Percentiles rank a stretch among this genome's conserved stretches.
These are phyloP conservation scores for Ascochyta viciae-villosae DNA, from an alignment of 2,329 filamentous ascomycete species.

Conservation along the genomic window DNA sequence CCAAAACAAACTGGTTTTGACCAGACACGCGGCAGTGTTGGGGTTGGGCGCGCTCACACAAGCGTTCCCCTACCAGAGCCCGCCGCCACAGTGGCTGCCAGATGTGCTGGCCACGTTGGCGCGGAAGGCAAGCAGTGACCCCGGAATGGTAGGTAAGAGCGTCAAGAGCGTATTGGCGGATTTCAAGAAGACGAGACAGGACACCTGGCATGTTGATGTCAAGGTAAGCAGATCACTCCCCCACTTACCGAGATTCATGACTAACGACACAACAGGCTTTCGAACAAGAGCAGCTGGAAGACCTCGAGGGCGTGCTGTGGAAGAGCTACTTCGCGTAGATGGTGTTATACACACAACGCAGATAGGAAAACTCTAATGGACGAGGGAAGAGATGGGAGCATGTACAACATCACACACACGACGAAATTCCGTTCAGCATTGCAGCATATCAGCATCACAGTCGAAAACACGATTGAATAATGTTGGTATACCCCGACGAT, in stretches of 20 bases:
- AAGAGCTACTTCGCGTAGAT: constrained; percentile 95
- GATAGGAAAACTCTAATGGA: neutral
- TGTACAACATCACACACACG: neutral
- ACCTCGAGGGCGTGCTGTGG: constrained; percentile 95
- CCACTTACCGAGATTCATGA: neutral
- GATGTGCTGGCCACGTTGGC: constrained; percentile 88
- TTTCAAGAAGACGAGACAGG: constrained; percentile 99
- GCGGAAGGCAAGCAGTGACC: constrained; percentile 82
- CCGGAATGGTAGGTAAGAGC: constrained; percentile 92
- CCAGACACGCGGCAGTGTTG: constrained; percentile 87
- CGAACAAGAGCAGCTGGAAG: constrained; percentile 89
- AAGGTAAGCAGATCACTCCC: constrained; percentile 69
- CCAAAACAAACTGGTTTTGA: constrained; percentile 77
- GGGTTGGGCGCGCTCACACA: constrained; percentile 90
- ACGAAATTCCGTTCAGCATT: neutral
- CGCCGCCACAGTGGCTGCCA: constrained; percentile 92
- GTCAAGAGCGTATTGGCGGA: constrained; percentile 94
- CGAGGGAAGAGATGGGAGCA: neutral
- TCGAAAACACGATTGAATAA: too few relatives aligned
- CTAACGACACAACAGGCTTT: constrained; percentile 66
- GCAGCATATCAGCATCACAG: neutral
- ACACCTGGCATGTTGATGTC: constrained; percentile 97
- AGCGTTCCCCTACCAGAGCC: constrained; percentile 94
- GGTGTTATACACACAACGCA: neutral
- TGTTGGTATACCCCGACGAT: too few relatives aligned